These are phyloP conservation scores for Cicer judaicum DNA, from an alignment of 306 rosid species.

Conservation along the genomic window DNA sequence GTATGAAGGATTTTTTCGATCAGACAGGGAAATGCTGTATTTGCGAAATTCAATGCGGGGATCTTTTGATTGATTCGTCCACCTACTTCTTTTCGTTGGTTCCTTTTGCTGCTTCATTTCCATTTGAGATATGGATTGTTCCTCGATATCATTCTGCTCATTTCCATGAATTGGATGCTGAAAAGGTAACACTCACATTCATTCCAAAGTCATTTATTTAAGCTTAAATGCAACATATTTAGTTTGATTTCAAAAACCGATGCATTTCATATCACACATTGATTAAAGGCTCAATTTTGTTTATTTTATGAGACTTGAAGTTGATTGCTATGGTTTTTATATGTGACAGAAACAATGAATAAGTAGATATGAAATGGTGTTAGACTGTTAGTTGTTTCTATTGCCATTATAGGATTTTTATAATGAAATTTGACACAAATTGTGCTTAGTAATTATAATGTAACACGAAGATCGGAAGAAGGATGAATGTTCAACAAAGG, in stretches of 20 bases:
- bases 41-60: conserved; percentile 56
- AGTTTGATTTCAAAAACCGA: background rate
- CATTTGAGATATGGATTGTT: conserved; percentile 90
- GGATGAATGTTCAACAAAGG: background rate
- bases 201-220: background rate
- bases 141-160: conserved; percentile 73
- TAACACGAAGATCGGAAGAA: background rate
- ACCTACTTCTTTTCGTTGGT: conserved; percentile 65
- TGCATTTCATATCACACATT: conserved; percentile 2
- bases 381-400: conserved; percentile 8
- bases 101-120: conserved; percentile 80
- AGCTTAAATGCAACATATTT: conserved; percentile 24
- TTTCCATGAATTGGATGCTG: conserved; percentile 66
- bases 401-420: background rate
- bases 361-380: conserved; percentile 27
- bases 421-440: conserved; percentile 4
- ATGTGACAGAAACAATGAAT: conserved; percentile 18
- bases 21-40: conserved; percentile 65
- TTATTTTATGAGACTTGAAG: background rate
- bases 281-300: background rate
- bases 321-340: background rate
- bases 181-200: conserved; percentile 53
- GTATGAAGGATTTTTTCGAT: conserved; percentile 61
- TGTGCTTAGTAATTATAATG: too few relatives aligned
- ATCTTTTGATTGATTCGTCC: conserved; percentile 64